These are phyloP conservation scores for Nematocida major DNA, from an alignment of 371 early-diverging fungal genomes.

Conservation along the genomic window DNA sequence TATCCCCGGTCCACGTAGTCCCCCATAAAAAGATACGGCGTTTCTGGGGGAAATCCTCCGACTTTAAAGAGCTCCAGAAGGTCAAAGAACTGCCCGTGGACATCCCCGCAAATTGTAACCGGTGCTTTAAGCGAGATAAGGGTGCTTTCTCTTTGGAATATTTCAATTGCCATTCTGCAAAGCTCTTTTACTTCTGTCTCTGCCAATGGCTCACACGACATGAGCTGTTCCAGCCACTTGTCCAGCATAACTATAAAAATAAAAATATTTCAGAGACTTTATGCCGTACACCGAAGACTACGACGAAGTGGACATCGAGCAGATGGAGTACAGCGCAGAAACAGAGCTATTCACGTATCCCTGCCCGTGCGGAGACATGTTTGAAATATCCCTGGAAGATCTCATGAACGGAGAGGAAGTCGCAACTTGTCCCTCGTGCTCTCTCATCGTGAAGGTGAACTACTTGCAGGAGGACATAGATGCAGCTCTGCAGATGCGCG, in stretches of 20 bases:
- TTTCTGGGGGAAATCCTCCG: conserved; percentile 50
- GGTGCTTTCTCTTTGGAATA: conserved; percentile 79
- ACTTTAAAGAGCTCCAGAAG: conserved; percentile 46
- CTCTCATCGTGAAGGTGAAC: conserved; percentile 71
- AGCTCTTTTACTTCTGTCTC: conserved; percentile 76
- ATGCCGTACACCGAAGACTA: conserved; percentile 45
- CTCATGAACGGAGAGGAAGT: conserved; percentile 81
- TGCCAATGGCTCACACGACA: conserved; percentile 68
- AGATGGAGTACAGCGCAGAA: conserved; percentile 84
- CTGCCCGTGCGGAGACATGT: conserved; percentile 99
- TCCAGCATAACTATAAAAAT: conserved; percentile 61
- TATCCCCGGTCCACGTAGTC: conserved; percentile 94
- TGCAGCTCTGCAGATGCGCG: no score
- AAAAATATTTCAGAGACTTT: not conserved
- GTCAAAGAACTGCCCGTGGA: conserved; percentile 90
- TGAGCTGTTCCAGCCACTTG: conserved; percentile 66
- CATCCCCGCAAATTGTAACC: conserved; percentile 76
- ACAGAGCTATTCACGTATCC: conserved; percentile 79
- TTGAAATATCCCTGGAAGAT: conserved; percentile 77
- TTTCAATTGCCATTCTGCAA: conserved; percentile 74
- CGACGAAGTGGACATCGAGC: conserved; percentile 78
- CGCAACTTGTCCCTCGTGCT: conserved; percentile 87
- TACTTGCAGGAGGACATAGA: conserved; percentile 62
- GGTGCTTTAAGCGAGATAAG: conserved; percentile 65
- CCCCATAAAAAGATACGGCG: conserved; percentile 75